Conservation (phyloP, 1,139 yeast species). For the Debaryomycetaceae sp. region DNA sequence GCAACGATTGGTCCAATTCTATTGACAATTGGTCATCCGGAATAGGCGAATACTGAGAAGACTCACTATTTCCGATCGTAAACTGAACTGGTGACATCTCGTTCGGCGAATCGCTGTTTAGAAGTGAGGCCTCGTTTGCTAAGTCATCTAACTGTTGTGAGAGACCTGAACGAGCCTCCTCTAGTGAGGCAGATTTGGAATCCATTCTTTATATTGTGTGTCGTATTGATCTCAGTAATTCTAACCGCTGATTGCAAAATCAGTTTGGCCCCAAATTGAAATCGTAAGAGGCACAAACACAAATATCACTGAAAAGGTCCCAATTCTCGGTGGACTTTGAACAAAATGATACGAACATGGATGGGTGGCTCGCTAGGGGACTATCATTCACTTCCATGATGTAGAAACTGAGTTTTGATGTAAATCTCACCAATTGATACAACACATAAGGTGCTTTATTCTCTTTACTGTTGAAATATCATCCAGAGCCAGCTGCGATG, state of each 20-base stretch:
- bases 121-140: slow-evolving; percentile 6
- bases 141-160: slow-evolving; percentile 4
- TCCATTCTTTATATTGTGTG: neutral
- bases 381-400: no score
- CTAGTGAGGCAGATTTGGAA: neutral
- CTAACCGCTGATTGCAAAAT: slow-evolving; percentile 1
- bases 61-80: neutral
- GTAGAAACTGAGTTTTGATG: no score
- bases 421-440: no score
- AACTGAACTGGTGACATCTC: neutral
- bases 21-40: neutral
- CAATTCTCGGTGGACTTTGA: no score
- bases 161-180: neutral
- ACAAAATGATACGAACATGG: no score
- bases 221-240: no score
- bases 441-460: no score
- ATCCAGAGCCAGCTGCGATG: no score
- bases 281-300: slow-evolving; percentile 4
- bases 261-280: neutral
- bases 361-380: no score
- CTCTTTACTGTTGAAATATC: no score
- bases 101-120: slow-evolving; percentile 4
- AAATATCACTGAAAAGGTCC: slow-evolving; percentile 1
- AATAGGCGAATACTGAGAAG: neutral
- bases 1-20: neutral